Conservation (phyloP, 129 eudicot species). For the Lactuca saligna region DNA sequence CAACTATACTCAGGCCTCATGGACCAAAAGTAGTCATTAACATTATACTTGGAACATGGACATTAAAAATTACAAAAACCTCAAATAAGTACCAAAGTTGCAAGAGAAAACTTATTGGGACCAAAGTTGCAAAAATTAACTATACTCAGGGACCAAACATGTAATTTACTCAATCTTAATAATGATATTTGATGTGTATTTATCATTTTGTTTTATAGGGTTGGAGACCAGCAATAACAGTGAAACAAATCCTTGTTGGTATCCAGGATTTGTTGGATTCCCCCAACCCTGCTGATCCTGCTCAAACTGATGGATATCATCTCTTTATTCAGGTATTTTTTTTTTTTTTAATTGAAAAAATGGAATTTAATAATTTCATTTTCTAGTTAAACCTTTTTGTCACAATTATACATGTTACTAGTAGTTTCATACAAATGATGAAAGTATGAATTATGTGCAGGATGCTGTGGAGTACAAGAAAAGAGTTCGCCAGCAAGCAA, state of each 20-base stretch:
- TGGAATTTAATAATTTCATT: not conserved
- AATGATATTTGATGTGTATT: not conserved
- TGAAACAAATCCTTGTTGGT: conserved; percentile 69
- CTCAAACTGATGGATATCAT: conserved; percentile 71
- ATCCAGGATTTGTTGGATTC: conserved; percentile 63
- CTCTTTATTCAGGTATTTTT: conserved; percentile 52
- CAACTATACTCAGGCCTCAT: no score
- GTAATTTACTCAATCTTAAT: not conserved
- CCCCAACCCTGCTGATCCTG: conserved; percentile 74
- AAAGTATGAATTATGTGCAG: conserved; percentile 31
- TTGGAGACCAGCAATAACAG: conserved; percentile 82
- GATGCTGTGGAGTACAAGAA: conserved; percentile 66
- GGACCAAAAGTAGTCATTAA: no score
- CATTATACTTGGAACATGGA: no score
- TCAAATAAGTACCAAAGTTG: not conserved
- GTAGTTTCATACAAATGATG: not conserved
- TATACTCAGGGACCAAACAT: not conserved
- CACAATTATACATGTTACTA: not conserved
- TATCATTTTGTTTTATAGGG: conserved; percentile 33
- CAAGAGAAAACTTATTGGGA: not conserved
- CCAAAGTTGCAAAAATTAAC: not conserved
- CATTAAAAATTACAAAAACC: not conserved
- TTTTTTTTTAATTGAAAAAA: no score
- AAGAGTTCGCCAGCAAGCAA: conserved; percentile 77
- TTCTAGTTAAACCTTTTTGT: not conserved